Evolutionary conservation across 2,329 filamentous ascomycete genomes (phyloP).

Genomic region (Aspergillus sp.): DNA sequence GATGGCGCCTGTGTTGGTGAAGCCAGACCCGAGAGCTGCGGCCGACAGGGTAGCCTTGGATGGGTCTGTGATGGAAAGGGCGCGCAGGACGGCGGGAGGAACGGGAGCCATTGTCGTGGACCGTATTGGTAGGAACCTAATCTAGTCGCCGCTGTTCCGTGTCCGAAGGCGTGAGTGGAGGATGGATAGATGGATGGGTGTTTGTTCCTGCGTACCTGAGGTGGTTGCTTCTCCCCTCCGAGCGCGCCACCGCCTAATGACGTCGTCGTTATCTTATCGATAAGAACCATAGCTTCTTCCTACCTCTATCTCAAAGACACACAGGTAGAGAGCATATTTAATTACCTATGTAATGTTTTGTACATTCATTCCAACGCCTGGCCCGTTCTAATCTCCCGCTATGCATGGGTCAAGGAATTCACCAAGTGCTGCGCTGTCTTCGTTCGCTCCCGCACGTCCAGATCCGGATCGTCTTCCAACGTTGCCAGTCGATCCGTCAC

Average conservation of each 20-base stretch:
- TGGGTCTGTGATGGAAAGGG: constrained; percentile 36
- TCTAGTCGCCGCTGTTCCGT: too few species aligned
- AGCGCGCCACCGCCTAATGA: constrained; percentile 5
- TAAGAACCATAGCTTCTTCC: constrained; percentile 6
- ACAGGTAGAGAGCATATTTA: neutral
- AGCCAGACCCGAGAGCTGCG: constrained; percentile 42
- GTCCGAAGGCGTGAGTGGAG: neutral
- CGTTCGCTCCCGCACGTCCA: constrained; percentile 80
- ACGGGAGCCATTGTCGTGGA: constrained; percentile 27
- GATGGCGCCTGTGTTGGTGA: constrained; percentile 45
- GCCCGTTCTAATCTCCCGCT: constrained; percentile 1
- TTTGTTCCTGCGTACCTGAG: constrained; percentile 1
- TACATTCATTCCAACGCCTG: neutral
- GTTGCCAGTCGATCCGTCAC: constrained; percentile 65
- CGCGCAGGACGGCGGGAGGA: constrained; percentile 32
- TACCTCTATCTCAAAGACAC: neutral
- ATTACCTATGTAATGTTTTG: neutral
- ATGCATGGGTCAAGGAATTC: constrained; percentile 32
- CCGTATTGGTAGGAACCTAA: too few species aligned
- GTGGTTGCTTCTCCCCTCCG: neutral
- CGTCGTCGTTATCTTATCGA: constrained; percentile 12
- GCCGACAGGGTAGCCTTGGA: constrained; percentile 35
- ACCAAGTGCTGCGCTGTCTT: constrained; percentile 77
- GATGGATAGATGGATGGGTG: neutral
- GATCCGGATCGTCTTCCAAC: constrained; percentile 67